These are phyloP conservation scores for Camellia lanceoleosa DNA, from an alignment of 148 eudicot genomes.

Conservation along the genomic window DNA sequence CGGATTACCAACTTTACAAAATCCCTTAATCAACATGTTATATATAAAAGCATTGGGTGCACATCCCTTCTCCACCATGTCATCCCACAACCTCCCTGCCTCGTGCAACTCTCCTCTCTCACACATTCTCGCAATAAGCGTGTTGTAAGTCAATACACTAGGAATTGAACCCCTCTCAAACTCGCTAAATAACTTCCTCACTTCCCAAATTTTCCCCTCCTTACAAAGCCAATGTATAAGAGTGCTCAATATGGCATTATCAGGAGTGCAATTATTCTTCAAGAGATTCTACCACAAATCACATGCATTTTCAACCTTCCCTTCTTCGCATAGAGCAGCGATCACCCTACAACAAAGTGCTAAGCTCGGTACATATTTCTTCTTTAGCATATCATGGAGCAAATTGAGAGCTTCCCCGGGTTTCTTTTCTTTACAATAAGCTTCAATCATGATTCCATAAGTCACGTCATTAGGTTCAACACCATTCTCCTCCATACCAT, in stretches of 20 bases:
- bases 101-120: slow-evolving; percentile 76
- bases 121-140: slow-evolving; percentile 76
- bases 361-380: slow-evolving; percentile 53
- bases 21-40: slow-evolving; percentile 71
- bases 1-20: slow-evolving; percentile 70
- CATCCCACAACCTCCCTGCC: slow-evolving; percentile 83
- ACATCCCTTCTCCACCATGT: slow-evolving; percentile 76
- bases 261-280: slow-evolving; percentile 63
- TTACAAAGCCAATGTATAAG: slow-evolving; percentile 90
- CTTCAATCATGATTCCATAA: slow-evolving; percentile 80
- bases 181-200: slow-evolving; percentile 69
- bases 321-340: slow-evolving; percentile 61
- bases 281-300: slow-evolving; percentile 70
- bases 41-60: slow-evolving; percentile 71
- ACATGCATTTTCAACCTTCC: slow-evolving; percentile 70
- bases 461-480: slow-evolving; percentile 69
- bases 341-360: slow-evolving; percentile 72
- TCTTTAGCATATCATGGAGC: slow-evolving; percentile 78
- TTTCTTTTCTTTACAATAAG: slow-evolving; percentile 66
- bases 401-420: slow-evolving; percentile 70
- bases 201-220: slow-evolving; percentile 63
- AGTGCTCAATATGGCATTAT: slow-evolving; percentile 61
- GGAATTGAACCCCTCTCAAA: slow-evolving; percentile 73
- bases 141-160: slow-evolving; percentile 70
- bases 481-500: slow-evolving; percentile 80